Base-by-base conservation (phyloP, 2,329 filamentous ascomycete species). In the Macrophomina phaseolina region DNA sequence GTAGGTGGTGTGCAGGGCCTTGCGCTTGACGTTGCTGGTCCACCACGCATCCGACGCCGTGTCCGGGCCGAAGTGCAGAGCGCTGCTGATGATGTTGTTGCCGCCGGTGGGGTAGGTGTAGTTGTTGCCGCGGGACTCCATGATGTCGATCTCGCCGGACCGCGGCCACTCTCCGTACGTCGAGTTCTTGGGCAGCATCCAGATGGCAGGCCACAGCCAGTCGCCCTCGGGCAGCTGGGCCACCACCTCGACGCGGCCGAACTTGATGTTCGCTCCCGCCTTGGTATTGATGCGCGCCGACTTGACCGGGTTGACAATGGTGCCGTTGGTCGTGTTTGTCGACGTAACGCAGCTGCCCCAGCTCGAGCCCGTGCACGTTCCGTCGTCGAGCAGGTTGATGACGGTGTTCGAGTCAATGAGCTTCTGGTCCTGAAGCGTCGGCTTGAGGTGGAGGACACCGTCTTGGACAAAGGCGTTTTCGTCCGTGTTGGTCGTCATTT, bases 191-290 rank as follows among this genome's bases (percentile, higher is more conserved):
- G 92, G 92, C 82, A 95, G 83, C 90, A 96, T 91, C 91, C 91
- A 94, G 73, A 96, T 94, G n/a, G 91, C 91, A 2, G 92, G 92
- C 92, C 92, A 95, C 11, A 96, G 84, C 92, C 92, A 95, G 80
- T 95, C 92, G 64, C 92, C 92, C 56, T 82, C 78, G 4, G 92
- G 91, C 34, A 95, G 81, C 78, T 90, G 90, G 32, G 92, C 92
- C 1, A 85, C 88, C 5, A 96, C 91, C 76, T 96, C 91, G 63
- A 96, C 85, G 51, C 91, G 90, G 56, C 92, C 92, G 75, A 91
- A 96, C 78, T 89, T 92, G 82, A 96, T 91, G 16, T 81, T 85
- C 6, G 88, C 88, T 16, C 89, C 87, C 51, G 86, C 86, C 74
- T 87, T 90, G 66, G 91, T 94, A 80, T 89, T 90, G 80, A 96